A percentile compares a stretch with the other conserved stretches of the same genome.
These are phyloP conservation scores for Ophiostoma australiae DNA, from an alignment of 2,329 filamentous ascomycete genomes.

Conservation along the genomic window DNA sequence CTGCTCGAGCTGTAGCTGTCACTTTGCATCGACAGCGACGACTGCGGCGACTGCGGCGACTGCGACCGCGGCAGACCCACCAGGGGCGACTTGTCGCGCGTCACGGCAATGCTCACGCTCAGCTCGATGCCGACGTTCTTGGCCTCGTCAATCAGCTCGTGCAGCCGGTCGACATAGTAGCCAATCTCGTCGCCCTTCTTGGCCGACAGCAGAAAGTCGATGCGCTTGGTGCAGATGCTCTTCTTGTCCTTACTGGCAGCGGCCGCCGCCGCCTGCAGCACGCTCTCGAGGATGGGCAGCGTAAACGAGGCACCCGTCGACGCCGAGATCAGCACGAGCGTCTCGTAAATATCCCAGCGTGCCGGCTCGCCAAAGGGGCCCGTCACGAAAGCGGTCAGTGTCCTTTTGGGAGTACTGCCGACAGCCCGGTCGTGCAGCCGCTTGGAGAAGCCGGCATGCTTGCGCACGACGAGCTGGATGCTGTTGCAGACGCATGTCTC, in stretches of 20 bases:
- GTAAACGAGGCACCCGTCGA: slow-evolving; percentile 61
- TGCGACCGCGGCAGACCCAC: background rate
- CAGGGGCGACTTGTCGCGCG: slow-evolving; percentile 32
- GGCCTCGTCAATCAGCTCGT: slow-evolving; percentile 42
- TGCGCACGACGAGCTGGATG: slow-evolving; percentile 54
- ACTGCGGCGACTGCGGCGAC: background rate
- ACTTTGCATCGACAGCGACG: background rate
- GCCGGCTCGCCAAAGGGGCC: slow-evolving; percentile 55
- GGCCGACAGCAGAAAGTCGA: slow-evolving; percentile 52
- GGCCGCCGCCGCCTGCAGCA: slow-evolving; percentile 38
- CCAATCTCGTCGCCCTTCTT: slow-evolving; percentile 49
- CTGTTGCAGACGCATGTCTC: slow-evolving; percentile 50
- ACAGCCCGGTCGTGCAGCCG: slow-evolving; percentile 42
- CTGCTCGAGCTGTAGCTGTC: background rate
- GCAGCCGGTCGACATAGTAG: slow-evolving; percentile 50
- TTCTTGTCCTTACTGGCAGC: background rate
- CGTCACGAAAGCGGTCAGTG: slow-evolving; percentile 46
- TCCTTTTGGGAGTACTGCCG: slow-evolving; percentile 18
- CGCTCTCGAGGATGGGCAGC: slow-evolving; percentile 53
- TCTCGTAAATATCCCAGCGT: slow-evolving; percentile 55
- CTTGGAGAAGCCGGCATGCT: slow-evolving; percentile 54
- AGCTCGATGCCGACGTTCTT: slow-evolving; percentile 46
- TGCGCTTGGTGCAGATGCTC: slow-evolving; percentile 46
- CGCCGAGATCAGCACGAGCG: slow-evolving; percentile 55
- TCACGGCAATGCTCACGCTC: slow-evolving; percentile 51